Base-by-base conservation (phyloP, 768 basidiomycete species). In the Boletus vinaceobasis region DNA sequence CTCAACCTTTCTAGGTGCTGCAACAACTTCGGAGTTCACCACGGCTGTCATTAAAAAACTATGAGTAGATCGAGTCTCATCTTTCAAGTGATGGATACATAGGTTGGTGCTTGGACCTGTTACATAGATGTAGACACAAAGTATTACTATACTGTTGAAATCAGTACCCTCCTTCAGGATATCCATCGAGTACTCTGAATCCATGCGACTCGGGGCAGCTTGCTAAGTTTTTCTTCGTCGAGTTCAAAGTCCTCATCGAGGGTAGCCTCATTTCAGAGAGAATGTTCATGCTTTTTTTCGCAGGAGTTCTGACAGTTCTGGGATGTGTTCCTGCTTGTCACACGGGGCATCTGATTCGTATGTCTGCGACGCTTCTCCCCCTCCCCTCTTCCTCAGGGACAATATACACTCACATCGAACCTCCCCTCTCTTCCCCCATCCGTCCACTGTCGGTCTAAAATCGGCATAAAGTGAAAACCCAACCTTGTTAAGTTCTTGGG, bases 21-120 rank as follows among this genome's bases (percentile, higher is more conserved):
- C 92, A 43, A 90, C 89, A 29, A 99, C 96, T 54, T 92, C 90
- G 29, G 96, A 98, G 66, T 93, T 99, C 77, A 99, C 97, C 37
- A 78, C 86, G 45, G 95, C 90, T 43, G 81, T 99, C 69, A 93
- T 98, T 75, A 83, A 88, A 73, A 87, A 86, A 71, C 75, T 92
- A 64, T 84, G 73, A 71, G 55, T 36, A 7, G 21, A 36, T 51
- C 17, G 4, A 31, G 37, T 36, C 19, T 44, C n/a, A 23, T 15
- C 56, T 44, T 57, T 11, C 40, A 14, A 36, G 10, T 13, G 19
- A 26, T 14, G 31, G 47, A 26, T 35, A 43, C 39, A 40, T 43
- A 36, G 36, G 44, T 45, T 36, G 39, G 39, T 42, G 43, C 39
- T 50, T 58, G 36, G 58, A 51, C 43, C 21, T 54, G 56, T 56